Base-by-base conservation (phyloP, 805 yeast genomes). In the Cyberlindnera maritima region DNA sequence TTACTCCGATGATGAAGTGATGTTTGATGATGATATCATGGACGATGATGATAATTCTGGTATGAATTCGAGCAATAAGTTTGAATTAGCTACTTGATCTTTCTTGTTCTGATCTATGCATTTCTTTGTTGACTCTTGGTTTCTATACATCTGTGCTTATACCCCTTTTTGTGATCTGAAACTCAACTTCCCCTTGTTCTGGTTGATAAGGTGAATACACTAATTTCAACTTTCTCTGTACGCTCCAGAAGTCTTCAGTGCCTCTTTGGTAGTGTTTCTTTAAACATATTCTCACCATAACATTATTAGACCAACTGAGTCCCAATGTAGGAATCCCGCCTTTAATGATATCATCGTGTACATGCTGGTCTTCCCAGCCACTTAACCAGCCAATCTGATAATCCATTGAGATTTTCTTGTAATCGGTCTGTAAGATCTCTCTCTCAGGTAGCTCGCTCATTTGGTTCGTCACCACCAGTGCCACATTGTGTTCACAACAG, bases 381-480 rank as follows among this genome's bases (percentile, higher is more conserved):
- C 80, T 74, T 38, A 80, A 67, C 76, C 85, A 80, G 7, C 91
- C 87, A 17, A 81, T 57, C 59, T 89, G 96, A 58, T 81, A 79
- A 46, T 83, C 85, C 41, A 75, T 66, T 34, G 61, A 72, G 54
- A 54, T 58, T n/a, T 61, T 56, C 33, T 52, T 52, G 38, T 40
- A 55, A 21, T 60, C 59, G 2, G 53, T 59, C 9, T 56, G 50
- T 10, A 61, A 23, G 8, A 61, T 50, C 18, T 41, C 47, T 34
- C 43, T 56, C 1, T 63, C 48, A 0, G 79, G 75, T 47, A 76
- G 75, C 57, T 85, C 92, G 35, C 90, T 77, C 1, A 90, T 88
- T 63, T 91, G 97, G 57, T 91, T 90, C 0, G 90, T 77, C 2
- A 85, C 75, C 0, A 88, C 80, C 0, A 91, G 64, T 0, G 95